Evolutionary conservation across 805 yeast species (phyloP).

Genomic region (Metschnikowia santaceciliae): DNA sequence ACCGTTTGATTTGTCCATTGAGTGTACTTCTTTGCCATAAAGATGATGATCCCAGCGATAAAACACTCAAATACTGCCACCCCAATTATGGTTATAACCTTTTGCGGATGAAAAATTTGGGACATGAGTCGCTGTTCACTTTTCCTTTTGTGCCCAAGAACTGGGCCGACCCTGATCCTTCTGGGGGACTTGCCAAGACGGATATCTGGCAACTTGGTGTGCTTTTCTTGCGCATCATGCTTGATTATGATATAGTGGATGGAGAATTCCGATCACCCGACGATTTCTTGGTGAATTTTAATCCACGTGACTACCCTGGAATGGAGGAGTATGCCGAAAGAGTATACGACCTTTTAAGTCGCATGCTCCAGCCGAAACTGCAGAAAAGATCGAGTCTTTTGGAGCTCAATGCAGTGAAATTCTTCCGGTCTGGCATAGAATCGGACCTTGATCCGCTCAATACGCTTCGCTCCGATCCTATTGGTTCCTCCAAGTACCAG

Average conservation of each 20-base stretch:
- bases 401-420: conserved; percentile 79
- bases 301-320: conserved; percentile 38
- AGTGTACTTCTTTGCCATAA: conserved; percentile 40
- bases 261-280: conserved; percentile 56
- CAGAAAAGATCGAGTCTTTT: conserved; percentile 77
- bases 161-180: conserved; percentile 84
- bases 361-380: conserved; percentile 61
- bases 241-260: conserved; percentile 51
- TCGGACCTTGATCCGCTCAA: background rate
- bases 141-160: conserved; percentile 22
- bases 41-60: conserved; percentile 34
- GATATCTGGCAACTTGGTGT: conserved; percentile 95
- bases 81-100: conserved; percentile 46
- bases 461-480: conserved; percentile 3
- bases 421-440: conserved; percentile 61
- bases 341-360: conserved; percentile 60
- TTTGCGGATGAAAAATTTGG: conserved; percentile 20
- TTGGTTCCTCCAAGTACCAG: conserved; percentile 14
- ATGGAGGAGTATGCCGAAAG: conserved; percentile 66
- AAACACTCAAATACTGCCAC: conserved; percentile 55
- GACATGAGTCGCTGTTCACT: conserved; percentile 5
- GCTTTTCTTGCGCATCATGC: conserved; percentile 45
- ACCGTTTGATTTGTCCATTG: conserved; percentile 60
- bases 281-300: conserved; percentile 26
- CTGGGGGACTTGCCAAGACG: conserved; percentile 55